Evolutionary conservation across 768 basidiomycete species (phyloP), one percentile per base, ranked within the genome.

Genomic region (Tubosaeta sp.): DNA sequence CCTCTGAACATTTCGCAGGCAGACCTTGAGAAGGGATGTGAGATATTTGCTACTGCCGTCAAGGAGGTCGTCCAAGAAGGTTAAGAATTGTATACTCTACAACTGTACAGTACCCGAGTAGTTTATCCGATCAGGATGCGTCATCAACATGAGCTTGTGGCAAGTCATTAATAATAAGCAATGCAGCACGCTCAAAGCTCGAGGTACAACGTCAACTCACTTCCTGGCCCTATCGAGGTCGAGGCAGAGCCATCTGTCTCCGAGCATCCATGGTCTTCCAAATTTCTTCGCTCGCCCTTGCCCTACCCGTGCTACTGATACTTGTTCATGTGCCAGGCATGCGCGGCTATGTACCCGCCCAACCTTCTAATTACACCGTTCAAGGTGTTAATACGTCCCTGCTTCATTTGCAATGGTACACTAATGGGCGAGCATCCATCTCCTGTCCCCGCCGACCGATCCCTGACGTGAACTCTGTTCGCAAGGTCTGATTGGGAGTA

Each of bases 1-100:
- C 82, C 95, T 14, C 70, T 97, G 61, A 95, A 91, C 65, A 81
- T 95, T 56, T 80, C 78, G 22, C 69, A 81, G 68, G 80, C 76
- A 65, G 91, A 97, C 65, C 71, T 97, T 73, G 76, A 71, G 60
- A 82, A 83, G 64, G 88, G 88, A 0, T 75, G 74, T 52, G 62
- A 67, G 35, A 83, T 90, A 26, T 91, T 91, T 66, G 73, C 62
- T 32, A 78, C 87, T 63, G 82, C 88, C 9, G 79, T 93, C 12
- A 75, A 78, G 65, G 86, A 90, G 58, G 85, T 88, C 44, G 71
- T 87, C 2, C 71, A 61, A 26, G 83, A 74, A 50, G 71, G 62
- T 3, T 71, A 27, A 56, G 26, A 8, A 0, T 11, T 22, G 16
- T 29, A 8, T 29, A 29, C 27, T 29, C n/a, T n/a, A n/a, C 8